Base-by-base conservation (phyloP, 2,329 filamentous ascomycete genomes). In the Cercospora zeae-maydis region DNA sequence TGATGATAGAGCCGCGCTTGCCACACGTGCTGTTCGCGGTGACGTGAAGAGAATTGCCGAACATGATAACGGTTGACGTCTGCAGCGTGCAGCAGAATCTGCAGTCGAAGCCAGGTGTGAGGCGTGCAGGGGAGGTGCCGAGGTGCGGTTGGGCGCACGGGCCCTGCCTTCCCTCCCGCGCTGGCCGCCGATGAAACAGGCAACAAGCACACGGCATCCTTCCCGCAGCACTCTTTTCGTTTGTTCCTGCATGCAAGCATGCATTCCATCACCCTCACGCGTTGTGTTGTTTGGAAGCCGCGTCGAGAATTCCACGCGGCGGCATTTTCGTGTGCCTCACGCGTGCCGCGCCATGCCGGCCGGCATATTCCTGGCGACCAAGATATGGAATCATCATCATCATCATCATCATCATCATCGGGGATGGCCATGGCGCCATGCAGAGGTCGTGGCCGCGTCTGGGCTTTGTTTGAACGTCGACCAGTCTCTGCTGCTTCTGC, bases 231-330 rank as follows among this genome's bases (percentile, higher is more conserved):
- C n/a, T n/a, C 53, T 27, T 34, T 16, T 27, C 14, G 19, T 49
- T n/a, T 42, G 56, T 49, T 47, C 56, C 42, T 58, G 56, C 39
- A 58, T 52, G 47, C 57, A 59, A 49, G 56, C 39, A 58, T 52
- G 47, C 57, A 59, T 59, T 59, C 57, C 57, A 59, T 59, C 42
- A 51, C 42, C 42, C 42, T 58, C 57, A 59, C 47, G 56, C 42
- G 30, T 21, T 49, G n/a, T n/a, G n/a, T n/a, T n/a, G n/a, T 13
- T 4, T 36, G 11, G 30, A 16, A 49, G 16, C 42, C 42, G 47
- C 47, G 47, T 52, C n/a, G 24, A n/a, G n/a, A 52, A 52, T 52
- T 52, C 47, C 45, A 51, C 45, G 6, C 45, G 16, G 14, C n/a
- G 14, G 19, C 47, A 16, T 52, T 33, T 21, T 51, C 21, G 47